These are phyloP conservation scores for Ramaria sp. DNA, from an alignment of 768 basidiomycete genomes.

Conservation along the genomic window DNA sequence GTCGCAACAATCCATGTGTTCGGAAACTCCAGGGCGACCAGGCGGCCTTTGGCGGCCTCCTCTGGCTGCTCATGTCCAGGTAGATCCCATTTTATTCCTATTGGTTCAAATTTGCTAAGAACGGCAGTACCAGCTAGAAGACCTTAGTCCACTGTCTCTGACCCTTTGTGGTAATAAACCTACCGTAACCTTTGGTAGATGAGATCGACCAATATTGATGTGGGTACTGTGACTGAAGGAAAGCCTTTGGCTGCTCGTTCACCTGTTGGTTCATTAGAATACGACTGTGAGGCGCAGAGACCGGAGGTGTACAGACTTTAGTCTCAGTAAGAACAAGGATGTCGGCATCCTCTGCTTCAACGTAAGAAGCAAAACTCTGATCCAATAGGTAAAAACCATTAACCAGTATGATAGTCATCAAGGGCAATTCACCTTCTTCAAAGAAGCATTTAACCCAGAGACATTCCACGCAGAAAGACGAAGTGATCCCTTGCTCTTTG, in stretches of 20 bases:
- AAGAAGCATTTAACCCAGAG: constrained; percentile 60
- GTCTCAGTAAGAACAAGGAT: constrained; percentile 79
- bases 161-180: constrained; percentile 14
- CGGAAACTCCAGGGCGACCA: constrained; percentile 73
- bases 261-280: constrained; percentile 32
- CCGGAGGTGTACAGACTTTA: constrained; percentile 36
- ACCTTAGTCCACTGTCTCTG: neutral
- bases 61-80: constrained; percentile 62
- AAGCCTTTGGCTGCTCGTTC: constrained; percentile 54
- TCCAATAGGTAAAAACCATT: neutral
- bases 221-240: constrained; percentile 49
- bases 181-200: constrained; percentile 70
- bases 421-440: constrained; percentile 53
- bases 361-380: constrained; percentile 71
- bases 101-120: constrained; percentile 64
- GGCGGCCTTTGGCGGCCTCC: constrained; percentile 54
- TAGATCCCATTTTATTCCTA: constrained; percentile 53
- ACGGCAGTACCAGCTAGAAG: constrained; percentile 72
- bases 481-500: constrained; percentile 33
- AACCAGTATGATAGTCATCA: neutral
- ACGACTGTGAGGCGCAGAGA: neutral
- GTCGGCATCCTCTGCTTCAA: constrained; percentile 82
- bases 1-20: constrained; percentile 62
- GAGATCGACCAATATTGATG: constrained; percentile 70
- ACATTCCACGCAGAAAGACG: constrained; percentile 72